phyloP scores from a whole-genome alignment of 345 rosid genomes.

The Arabidopsis suecica region DNA sequence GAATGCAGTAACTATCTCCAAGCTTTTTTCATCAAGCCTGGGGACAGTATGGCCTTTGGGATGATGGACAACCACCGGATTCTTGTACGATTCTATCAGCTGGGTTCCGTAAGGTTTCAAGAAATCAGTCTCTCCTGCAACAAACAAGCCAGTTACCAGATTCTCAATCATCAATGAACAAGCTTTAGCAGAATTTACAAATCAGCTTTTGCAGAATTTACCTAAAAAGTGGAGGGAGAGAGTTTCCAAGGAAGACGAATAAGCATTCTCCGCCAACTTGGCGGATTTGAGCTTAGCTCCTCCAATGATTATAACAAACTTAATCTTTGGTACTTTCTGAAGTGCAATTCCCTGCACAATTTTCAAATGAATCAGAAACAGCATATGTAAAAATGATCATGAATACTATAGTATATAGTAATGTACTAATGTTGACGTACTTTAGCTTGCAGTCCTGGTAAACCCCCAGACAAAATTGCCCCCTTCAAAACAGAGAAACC shows the following conservation, averaged over 20 bases:
- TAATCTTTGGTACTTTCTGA: constrained; percentile 70
- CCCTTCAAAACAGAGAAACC: constrained; percentile 52
- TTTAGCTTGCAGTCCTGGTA: constrained; percentile 77
- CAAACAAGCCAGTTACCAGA: not conserved
- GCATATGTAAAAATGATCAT: not conserved
- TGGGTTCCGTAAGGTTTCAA: constrained; percentile 70
- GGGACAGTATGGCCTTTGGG: constrained; percentile 98
- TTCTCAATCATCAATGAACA: not conserved
- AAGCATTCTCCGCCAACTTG: constrained; percentile 62
- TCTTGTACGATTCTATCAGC: constrained; percentile 56
- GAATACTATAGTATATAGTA: not conserved
- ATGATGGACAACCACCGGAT: constrained; percentile 71
- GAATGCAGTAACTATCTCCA: constrained; percentile 52
- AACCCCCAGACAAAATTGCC: constrained; percentile 68
- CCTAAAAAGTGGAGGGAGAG: constrained; percentile 86
- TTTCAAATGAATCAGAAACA: not conserved
- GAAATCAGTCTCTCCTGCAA: constrained; percentile 85
- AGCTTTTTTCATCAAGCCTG: constrained; percentile 74
- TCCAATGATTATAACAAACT: constrained; percentile 70
- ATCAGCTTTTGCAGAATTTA: constrained; percentile 10
- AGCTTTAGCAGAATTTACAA: not conserved
- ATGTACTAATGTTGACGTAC: constrained; percentile 41
- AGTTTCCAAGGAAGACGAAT: constrained; percentile 58
- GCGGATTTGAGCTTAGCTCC: constrained; percentile 68
- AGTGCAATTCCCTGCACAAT: constrained; percentile 70